Evolutionary conservation across 345 rosid species (phyloP).

Genomic region (Linum lewisii): DNA sequence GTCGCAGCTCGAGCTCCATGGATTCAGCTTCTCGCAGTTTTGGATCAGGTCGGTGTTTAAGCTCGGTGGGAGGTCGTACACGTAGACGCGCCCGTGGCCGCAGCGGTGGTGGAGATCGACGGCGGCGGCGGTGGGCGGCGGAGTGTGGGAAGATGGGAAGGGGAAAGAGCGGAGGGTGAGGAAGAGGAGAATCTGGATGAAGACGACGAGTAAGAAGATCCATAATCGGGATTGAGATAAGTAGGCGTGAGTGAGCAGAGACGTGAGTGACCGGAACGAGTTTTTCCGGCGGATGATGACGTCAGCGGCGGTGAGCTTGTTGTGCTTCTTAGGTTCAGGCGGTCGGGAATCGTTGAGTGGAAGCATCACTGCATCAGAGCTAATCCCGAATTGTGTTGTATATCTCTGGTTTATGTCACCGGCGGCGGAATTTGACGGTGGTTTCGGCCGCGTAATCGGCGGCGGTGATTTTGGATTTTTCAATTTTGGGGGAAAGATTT

Average conservation of each 20-base stretch:
- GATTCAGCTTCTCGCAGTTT: conserved; percentile 65
- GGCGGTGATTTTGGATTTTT: too few species aligned
- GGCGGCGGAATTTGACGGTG: not conserved
- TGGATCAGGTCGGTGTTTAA: conserved; percentile 57
- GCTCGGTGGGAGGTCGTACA: conserved; percentile 58
- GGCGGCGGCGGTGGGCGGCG: conserved; percentile 18
- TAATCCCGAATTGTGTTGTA: not conserved
- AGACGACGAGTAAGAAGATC: conserved; percentile 3
- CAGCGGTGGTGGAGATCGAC: conserved; percentile 23
- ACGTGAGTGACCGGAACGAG: conserved; percentile 31
- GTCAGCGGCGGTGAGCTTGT: conserved; percentile 16
- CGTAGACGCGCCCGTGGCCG: conserved; percentile 49
- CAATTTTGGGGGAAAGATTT: too few species aligned
- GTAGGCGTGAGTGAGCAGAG: conserved; percentile 22
- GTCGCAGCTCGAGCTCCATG: conserved; percentile 87
- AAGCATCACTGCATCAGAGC: conserved; percentile 53
- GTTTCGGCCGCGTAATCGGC: too few species aligned
- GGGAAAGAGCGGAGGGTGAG: conserved; percentile 43
- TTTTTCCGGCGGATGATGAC: conserved; percentile 20
- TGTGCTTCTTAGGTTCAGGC: conserved; percentile 32
- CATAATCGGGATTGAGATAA: conserved; percentile 41
- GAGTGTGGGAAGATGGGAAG: conserved; percentile 42
- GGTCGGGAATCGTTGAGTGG: conserved; percentile 34
- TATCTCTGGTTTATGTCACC: not conserved
- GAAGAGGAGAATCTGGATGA: conserved; percentile 20